Evolutionary conservation across 2,329 filamentous ascomycete species (phyloP), one percentile per base, ranked within the genome.

Genomic region (Botrytis pseudocinerea): DNA sequence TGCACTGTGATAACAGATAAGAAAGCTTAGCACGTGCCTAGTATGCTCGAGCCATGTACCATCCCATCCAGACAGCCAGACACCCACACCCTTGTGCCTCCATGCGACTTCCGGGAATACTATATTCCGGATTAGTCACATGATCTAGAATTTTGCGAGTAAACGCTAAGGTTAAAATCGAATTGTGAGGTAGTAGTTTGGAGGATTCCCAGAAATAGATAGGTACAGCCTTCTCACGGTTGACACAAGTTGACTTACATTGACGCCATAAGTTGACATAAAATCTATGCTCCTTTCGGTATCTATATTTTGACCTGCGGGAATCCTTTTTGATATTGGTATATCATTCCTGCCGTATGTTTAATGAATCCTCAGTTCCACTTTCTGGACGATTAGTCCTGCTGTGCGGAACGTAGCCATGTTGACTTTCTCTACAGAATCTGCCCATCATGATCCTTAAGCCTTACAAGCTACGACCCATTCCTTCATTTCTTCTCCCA

Each of bases 401-500:
- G 38, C 14, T 25, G 32, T 51, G 18, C 25, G 40, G 51, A 18
- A 61, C 48, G 9, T 59, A 38, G 42, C 32, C 35, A n/a, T 72
- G 51, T 72, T 72, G 70, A 72, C 63, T 38, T 60, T n/a, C 28
- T 66, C 54, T 40, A 10, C 46, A 76, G 73, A 73, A 28, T 59
- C 48, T 60, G 42, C 48, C 57, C 76, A 78, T 16, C 59, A 81
- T 80, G 78, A 78, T 80, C 57, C 54, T 79, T 57, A 79, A 78
- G 75, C 75, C 77, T 51, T 32, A 54, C 65, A 65, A 73, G 61
- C 70, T 79, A 42, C 78, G 80, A 66, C 70, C 79, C 2, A 78
- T 80, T 60, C 79, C 79, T 3, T 78, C 77, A 4, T 81, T 79
- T 65, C 76, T 81, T 57, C 74, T 80, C 8, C 79, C 79, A 10